phyloP scores from a whole-genome alignment of 768 basidiomycete species.

The Pholiota microspora region DNA sequence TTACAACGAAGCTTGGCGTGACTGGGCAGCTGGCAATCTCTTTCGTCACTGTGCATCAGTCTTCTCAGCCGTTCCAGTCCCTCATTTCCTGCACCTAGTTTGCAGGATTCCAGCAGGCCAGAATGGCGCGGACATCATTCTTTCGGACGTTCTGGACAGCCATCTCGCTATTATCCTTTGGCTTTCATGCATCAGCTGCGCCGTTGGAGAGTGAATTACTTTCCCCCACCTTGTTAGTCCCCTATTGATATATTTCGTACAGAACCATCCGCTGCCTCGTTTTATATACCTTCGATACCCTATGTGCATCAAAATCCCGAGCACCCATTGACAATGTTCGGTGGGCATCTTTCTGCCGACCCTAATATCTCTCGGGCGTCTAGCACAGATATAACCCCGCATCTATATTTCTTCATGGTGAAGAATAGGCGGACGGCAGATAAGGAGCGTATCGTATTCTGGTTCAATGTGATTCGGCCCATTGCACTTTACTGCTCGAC shows the following conservation, averaged over 20 bases:
- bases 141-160: slow-evolving; percentile 7
- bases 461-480: slow-evolving; percentile 80
- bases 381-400: slow-evolving; percentile 64
- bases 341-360: slow-evolving; percentile 84
- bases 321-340: slow-evolving; percentile 75
- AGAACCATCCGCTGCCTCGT: slow-evolving; percentile 82
- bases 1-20: not conserved
- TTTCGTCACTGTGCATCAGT: not conserved
- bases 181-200: slow-evolving; percentile 18
- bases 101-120: not conserved
- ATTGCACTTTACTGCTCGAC: not conserved
- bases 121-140: slow-evolving; percentile 14
- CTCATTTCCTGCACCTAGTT: not conserved
- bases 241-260: not conserved
- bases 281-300: slow-evolving; percentile 78
- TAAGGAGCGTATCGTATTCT: slow-evolving; percentile 86
- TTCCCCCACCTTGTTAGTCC: not conserved
- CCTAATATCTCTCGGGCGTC: slow-evolving; percentile 51
- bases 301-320: slow-evolving; percentile 71
- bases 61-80: not conserved
- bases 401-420: slow-evolving; percentile 87
- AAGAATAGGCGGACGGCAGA: slow-evolving; percentile 89
- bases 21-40: slow-evolving; percentile 4
- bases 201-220: slow-evolving; percentile 36
- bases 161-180: slow-evolving; percentile 14